Percentiles rank a stretch among this genome's conserved stretches.
Evolutionary conservation across 345 rosid genomes (phyloP).

Genomic region (Sonneratia caseolaris): DNA sequence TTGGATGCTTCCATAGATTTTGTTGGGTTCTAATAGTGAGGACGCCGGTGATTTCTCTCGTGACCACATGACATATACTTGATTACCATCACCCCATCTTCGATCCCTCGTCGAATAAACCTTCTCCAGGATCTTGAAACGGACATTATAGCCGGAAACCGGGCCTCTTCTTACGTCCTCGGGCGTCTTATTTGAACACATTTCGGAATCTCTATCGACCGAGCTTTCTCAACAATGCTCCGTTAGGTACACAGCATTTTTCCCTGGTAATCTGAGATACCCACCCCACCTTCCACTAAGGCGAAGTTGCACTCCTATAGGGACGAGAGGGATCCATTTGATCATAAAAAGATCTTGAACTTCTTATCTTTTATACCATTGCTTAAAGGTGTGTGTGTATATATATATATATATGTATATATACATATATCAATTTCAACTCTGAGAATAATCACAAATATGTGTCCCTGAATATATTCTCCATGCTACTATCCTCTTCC

Average conservation of each 20-base stretch:
- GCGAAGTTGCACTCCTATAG: background rate
- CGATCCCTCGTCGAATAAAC: background rate
- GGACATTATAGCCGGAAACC: background rate
- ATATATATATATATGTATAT: background rate
- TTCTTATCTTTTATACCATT: background rate
- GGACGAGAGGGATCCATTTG: constrained; percentile 5
- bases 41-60: too few species aligned
- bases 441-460: constrained; percentile 2
- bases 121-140: background rate
- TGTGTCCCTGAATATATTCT: constrained; percentile 7
- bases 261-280: background rate
- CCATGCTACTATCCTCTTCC: background rate
- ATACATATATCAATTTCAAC: background rate
- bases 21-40: too few species aligned
- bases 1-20: too few species aligned
- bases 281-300: background rate
- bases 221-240: background rate
- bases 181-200: constrained; percentile 1
- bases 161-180: background rate
- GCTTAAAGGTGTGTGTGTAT: background rate
- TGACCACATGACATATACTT: too few species aligned
- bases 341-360: background rate
- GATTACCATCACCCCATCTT: too few species aligned
- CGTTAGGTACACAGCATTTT: background rate
- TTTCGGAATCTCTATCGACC: background rate